Base-by-base conservation (phyloP, 2,329 filamentous ascomycete species). In the Escovopsis sp. region DNA sequence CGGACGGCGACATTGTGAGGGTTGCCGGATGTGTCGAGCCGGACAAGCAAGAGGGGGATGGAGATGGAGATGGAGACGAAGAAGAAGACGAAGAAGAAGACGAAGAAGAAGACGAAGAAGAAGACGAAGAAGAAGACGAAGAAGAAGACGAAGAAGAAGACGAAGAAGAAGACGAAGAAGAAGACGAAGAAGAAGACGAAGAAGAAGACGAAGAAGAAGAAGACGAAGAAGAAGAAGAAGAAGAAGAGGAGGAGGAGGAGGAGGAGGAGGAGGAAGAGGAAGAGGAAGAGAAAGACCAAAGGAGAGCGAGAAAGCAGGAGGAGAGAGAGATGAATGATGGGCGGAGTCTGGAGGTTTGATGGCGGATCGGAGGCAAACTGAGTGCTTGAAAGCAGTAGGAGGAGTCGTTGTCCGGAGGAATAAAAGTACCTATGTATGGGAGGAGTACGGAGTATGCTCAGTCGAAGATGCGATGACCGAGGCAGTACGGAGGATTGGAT, bases 1-100 rank as follows among this genome's bases (percentile, higher is more conserved):
- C 86, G 58, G 93, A 74, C n/a, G n/a, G 21, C 56, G 86, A 88
- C 87, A 94, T 94, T 48, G 36, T 52, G 50, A 42, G 42, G 42
- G 45, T 39, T 23, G 21, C 12, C 19, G 14, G 27, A 8, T 8
- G 3, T 25, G 21, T 25, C 21, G 21, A 11, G 7, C 21, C 21
- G 4, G 21, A 25, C 21, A 45, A 42, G 35, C 36, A 4, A n/a
- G 27, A 35, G 37, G 33, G 32, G 27, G 27, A 21, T 26, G 34
- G 21, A 28, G 27, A 31, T 13, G 12, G 39, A 35, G 25, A 37
- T 27, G 33, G 36, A 33, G 13, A n/a, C 9, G 8, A 29, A 23
- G 13, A n/a, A n/a, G n/a, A n/a, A n/a, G n/a, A 29, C 30, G n/a
- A 23, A n/a, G 34, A 39, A 34, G 31, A 26, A 36, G 34, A 35